Evolutionary conservation across 2,329 filamentous ascomycete genomes (phyloP), one percentile per base, ranked within the genome.

Genomic region (Aspergillus latus): DNA sequence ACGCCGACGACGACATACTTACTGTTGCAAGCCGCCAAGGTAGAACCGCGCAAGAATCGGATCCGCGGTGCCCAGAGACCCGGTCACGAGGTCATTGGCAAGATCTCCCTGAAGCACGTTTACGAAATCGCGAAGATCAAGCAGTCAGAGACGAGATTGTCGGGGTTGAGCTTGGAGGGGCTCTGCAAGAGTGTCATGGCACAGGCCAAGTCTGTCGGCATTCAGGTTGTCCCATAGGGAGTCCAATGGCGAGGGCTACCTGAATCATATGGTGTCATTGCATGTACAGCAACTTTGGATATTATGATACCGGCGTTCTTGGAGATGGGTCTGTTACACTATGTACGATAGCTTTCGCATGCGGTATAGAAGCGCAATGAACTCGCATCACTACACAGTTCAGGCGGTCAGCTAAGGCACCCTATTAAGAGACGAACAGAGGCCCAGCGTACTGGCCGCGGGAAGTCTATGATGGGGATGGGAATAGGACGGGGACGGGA

Each of bases 51-150:
- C 54, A 92, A 93, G 74, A 88, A 88, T 67, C 88, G 89, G 68
- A 80, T 91, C 8, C 80, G 82, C 68, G 94, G 92, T 10, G 89
- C 92, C 0, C 81, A 80, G 68, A 88, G 86, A 54, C 88, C 90
- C 0, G 89, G 87, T 1, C 81, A 87, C 59, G 90, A 96, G 64
- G 85, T 79, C 6, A 84, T 96, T n/a, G 94, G 93, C 56, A 88
- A 84, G 3, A 83, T 99, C 54, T 94, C 88, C 67, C 78, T 99
- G 68, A 99, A 99, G 81, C 94, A 99, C 77, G 80, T 99, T 21
- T 97, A 92, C 77, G 93, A 97, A 78, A 97, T 99, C 75, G 94
- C 94, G 63, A 92, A 90, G 81, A 95, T 99, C 70, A 99, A 99
- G 83, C 88, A 90, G 64, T 79, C 82, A 52, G 90, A 94, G 75